phyloP scores from a whole-genome alignment of 2,329 filamentous ascomycete species.

The Raffaelea ambrosiae region DNA sequence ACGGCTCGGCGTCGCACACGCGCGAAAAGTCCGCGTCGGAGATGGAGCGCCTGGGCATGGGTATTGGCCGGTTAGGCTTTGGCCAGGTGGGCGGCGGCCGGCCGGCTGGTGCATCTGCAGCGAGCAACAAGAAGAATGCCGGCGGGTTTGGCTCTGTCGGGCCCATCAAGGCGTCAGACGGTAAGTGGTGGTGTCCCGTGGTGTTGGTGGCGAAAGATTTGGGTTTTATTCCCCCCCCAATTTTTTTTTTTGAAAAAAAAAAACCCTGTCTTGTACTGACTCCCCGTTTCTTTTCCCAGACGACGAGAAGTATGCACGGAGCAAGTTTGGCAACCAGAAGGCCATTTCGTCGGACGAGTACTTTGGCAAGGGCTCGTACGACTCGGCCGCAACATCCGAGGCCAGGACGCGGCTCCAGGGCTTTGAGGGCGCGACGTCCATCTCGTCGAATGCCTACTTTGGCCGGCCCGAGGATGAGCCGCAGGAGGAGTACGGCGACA shows the following conservation, averaged over 20 bases:
- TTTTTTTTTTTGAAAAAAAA: not conserved
- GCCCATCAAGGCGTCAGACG: conserved; percentile 61
- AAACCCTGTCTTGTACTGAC: not conserved
- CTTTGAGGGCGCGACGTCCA: conserved; percentile 85
- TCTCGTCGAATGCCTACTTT: conserved; percentile 97
- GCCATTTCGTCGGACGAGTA: conserved; percentile 97
- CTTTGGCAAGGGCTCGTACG: conserved; percentile 84
- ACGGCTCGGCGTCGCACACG: conserved; percentile 50
- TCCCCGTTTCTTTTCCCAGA: conserved; percentile 38
- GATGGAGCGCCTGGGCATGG: conserved; percentile 84
- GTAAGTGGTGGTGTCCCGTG: conserved; percentile 20
- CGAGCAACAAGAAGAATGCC: conserved; percentile 57
- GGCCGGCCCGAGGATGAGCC: conserved; percentile 74
- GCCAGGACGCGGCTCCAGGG: conserved; percentile 81
- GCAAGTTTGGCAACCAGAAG: conserved; percentile 88
- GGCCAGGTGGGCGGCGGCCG: conserved; percentile 62
- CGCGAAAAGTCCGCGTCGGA: conserved; percentile 64
- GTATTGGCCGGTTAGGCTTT: conserved; percentile 75
- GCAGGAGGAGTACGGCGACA: conserved; percentile 74
- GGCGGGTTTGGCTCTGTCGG: conserved; percentile 83
- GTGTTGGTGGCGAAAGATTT: no score
- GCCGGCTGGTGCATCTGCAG: conserved; percentile 27
- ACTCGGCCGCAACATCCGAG: conserved; percentile 71
- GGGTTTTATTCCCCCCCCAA: no score
- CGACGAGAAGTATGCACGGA: conserved; percentile 71